Conservation (phyloP, 805 yeast genomes). For the Hanseniaspora osmophila region DNA sequence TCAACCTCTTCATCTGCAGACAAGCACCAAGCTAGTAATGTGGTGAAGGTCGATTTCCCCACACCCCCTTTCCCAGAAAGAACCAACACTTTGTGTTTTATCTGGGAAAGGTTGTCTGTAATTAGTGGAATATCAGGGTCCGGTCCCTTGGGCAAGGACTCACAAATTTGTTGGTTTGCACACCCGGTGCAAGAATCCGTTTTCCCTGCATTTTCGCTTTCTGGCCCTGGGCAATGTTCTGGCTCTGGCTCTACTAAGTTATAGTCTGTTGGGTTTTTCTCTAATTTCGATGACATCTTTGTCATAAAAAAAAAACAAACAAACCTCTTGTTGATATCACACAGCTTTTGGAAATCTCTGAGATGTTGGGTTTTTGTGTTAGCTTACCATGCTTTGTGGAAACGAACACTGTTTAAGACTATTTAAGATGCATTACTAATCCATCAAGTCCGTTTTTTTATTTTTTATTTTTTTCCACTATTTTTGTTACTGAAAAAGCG, state of each 20-base stretch:
- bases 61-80: conserved; percentile 90
- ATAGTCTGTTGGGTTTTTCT: neutral
- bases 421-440: too few relatives aligned
- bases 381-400: too few relatives aligned
- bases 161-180: conserved; percentile 84
- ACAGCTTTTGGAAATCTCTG: neutral
- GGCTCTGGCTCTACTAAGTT: conserved; percentile 38
- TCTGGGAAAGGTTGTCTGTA: conserved; percentile 45
- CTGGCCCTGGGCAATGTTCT: conserved; percentile 98
- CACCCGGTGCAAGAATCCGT: conserved; percentile 92
- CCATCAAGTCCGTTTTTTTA: too few relatives aligned
- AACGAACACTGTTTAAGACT: too few relatives aligned
- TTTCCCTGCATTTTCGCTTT: conserved; percentile 83
- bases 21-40: conserved; percentile 93
- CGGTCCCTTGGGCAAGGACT: conserved; percentile 81
- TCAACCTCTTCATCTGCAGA: conserved; percentile 64
- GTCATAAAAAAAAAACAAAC: too few relatives aligned
- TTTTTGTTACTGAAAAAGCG: too few relatives aligned
- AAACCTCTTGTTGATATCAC: neutral
- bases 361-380: too few relatives aligned
- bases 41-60: conserved; percentile 90
- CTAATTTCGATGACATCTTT: neutral
- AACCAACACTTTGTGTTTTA: conserved; percentile 69
- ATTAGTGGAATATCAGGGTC: conserved; percentile 84
- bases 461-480: too few relatives aligned